phyloP scores from a whole-genome alignment of 2,329 filamentous ascomycete genomes.

The Metarhizium guizhouense region DNA sequence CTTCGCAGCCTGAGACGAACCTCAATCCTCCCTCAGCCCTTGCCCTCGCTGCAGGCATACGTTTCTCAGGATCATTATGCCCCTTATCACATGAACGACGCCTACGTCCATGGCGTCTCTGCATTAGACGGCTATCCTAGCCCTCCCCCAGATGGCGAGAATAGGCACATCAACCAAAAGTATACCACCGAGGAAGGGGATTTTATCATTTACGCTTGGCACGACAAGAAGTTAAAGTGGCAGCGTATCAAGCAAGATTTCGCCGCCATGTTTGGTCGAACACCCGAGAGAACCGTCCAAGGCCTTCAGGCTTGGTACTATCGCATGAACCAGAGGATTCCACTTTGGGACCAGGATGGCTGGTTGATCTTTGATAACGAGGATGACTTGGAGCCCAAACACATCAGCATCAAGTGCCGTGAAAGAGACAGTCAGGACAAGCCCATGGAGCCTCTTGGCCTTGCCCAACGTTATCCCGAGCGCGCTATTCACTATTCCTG shows the following conservation, averaged over 20 bases:
- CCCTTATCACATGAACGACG: conserved; percentile 14
- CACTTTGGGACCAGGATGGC: conserved; percentile 30
- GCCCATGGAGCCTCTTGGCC: conserved; percentile 26
- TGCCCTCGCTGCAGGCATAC: conserved; percentile 15
- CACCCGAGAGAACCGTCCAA: conserved; percentile 28
- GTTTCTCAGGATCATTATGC: conserved; percentile 13
- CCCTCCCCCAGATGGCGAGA: conserved; percentile 27
- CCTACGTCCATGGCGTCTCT: conserved; percentile 13
- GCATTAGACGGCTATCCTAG: conserved; percentile 23
- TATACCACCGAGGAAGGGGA: conserved; percentile 34
- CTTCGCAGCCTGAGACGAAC: conserved; percentile 15
- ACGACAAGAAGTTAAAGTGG: conserved; percentile 35
- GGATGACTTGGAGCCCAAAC: conserved; percentile 27
- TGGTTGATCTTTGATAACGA: conserved; percentile 30
- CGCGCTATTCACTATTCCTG: conserved; percentile 36
- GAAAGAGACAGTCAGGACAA: conserved; percentile 28
- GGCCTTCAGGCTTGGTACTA: conserved; percentile 36
- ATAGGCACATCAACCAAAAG: conserved; percentile 33
- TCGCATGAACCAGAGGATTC: conserved; percentile 33
- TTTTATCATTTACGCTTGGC: conserved; percentile 35
- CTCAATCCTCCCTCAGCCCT: conserved; percentile 15
- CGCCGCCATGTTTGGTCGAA: conserved; percentile 27
- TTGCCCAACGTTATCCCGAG: conserved; percentile 37
- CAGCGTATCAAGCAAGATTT: conserved; percentile 30
- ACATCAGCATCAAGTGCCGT: conserved; percentile 30